Evolutionary conservation across 2,329 filamentous ascomycete species (phyloP).

Genomic region (Pseudogymnoascus sp.): DNA sequence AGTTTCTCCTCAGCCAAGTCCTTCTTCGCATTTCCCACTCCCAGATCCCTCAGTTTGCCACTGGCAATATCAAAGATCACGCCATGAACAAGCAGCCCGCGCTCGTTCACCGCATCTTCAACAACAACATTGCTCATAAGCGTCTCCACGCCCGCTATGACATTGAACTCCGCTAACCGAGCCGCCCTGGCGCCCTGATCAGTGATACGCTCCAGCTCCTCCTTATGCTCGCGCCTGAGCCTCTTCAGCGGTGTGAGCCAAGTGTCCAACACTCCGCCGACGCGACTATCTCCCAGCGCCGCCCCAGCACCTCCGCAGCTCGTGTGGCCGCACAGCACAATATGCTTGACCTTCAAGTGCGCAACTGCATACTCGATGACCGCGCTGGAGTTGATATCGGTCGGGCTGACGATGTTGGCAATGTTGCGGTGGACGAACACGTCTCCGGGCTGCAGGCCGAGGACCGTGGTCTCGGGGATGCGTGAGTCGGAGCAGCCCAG

Average conservation of each 20-base stretch:
- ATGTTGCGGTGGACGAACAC: constrained; percentile 89
- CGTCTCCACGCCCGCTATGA: constrained; percentile 57
- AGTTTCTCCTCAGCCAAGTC: constrained; percentile 21
- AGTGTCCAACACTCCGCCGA: constrained; percentile 47
- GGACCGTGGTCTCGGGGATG: constrained; percentile 73
- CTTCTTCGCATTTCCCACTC: constrained; percentile 31
- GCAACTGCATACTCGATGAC: constrained; percentile 75
- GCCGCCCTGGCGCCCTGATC: constrained; percentile 47
- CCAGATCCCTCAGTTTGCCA: constrained; percentile 43
- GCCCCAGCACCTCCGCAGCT: constrained; percentile 59
- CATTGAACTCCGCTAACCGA: constrained; percentile 69
- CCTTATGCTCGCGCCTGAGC: constrained; percentile 38
- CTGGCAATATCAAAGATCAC: constrained; percentile 58
- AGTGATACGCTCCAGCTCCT: constrained; percentile 47
- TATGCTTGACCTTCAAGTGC: constrained; percentile 62
- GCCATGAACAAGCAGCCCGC: constrained; percentile 69
- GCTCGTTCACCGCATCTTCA: constrained; percentile 60
- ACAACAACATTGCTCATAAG: constrained; percentile 62
- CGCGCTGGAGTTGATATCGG: constrained; percentile 65
- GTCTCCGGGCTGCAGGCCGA: constrained; percentile 71
- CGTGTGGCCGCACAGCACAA: constrained; percentile 63
- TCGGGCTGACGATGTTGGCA: constrained; percentile 69
- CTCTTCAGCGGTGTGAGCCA: constrained; percentile 46
- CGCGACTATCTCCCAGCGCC: constrained; percentile 39
- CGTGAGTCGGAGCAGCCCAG: constrained; percentile 82